A percentile compares a stretch with the other conserved stretches of the same genome.
phyloP scores from a whole-genome alignment of 2,329 filamentous ascomycete genomes.

The Aspergillus sp. region DNA sequence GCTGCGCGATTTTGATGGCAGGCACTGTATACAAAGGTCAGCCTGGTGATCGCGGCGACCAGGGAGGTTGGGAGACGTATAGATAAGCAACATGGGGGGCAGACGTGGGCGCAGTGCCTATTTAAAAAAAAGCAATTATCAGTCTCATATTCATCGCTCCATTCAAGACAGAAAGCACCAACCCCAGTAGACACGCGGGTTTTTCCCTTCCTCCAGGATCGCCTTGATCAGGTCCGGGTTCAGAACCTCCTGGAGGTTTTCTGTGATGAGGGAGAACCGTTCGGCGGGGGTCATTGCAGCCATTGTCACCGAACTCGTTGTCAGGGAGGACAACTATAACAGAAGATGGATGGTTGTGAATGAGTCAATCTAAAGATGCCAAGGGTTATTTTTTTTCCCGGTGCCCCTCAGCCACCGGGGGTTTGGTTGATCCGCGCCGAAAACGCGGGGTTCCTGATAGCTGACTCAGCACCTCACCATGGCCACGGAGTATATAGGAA shows the following conservation, averaged over 20 bases:
- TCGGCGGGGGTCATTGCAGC: background rate
- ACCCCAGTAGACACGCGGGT: slow-evolving; percentile 35
- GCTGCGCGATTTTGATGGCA: slow-evolving; percentile 84
- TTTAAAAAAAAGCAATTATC: slow-evolving; percentile 2
- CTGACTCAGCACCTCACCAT: too few species aligned
- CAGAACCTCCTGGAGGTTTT: slow-evolving; percentile 77
- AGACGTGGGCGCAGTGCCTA: slow-evolving; percentile 72
- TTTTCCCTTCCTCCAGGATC: slow-evolving; percentile 27
- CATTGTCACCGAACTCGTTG: background rate
- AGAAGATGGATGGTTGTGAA: too few species aligned
- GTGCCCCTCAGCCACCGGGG: too few species aligned
- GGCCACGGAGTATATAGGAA: too few species aligned
- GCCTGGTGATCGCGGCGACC: slow-evolving; percentile 2
- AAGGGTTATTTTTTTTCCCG: too few species aligned
- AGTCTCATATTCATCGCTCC: background rate
- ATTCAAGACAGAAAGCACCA: slow-evolving; percentile 23
- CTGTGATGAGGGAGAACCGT: slow-evolving; percentile 71
- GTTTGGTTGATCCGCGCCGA: too few species aligned
- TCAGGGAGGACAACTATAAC: too few species aligned
- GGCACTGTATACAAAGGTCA: slow-evolving; percentile 51
- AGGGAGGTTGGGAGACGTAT: background rate
- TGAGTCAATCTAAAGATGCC: too few species aligned
- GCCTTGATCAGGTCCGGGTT: slow-evolving; percentile 58
- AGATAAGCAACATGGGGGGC: slow-evolving; percentile 88
- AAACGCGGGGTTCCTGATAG: too few species aligned